Percentiles rank a stretch among this genome's conserved stretches.
phyloP scores from a whole-genome alignment of 495 filamentous ascomycete species.

The Xylaria scruposa region DNA sequence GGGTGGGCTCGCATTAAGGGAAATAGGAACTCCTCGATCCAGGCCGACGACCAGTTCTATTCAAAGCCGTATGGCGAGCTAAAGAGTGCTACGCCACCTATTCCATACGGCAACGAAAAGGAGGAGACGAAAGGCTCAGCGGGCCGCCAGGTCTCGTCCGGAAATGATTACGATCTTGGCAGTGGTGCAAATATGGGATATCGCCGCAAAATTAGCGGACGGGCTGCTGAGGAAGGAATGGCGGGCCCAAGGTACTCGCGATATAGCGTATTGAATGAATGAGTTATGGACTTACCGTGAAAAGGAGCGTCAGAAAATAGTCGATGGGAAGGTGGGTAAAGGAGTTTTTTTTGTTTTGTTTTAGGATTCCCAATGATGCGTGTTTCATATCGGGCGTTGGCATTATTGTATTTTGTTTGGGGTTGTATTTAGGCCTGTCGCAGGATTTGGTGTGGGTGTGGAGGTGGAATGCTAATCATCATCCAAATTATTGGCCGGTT shows the following conservation, averaged over 20 bases:
- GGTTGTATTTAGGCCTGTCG: not conserved
- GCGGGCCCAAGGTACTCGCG: slow-evolving; percentile 36
- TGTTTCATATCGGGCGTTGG: slow-evolving; percentile 8
- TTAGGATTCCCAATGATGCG: slow-evolving; percentile 18
- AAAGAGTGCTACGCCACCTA: slow-evolving; percentile 53
- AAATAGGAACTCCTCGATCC: slow-evolving; percentile 51
- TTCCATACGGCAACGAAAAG: slow-evolving; percentile 46
- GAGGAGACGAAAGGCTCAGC: not conserved
- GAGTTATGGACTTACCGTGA: not conserved
- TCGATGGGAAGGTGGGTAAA: not conserved
- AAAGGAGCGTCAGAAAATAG: not conserved
- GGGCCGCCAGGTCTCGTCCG: slow-evolving; percentile 56
- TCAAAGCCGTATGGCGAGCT: slow-evolving; percentile 59
- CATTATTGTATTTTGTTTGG: slow-evolving; percentile 14
- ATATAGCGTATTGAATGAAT: slow-evolving; percentile 42
- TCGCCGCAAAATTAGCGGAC: slow-evolving; percentile 78
- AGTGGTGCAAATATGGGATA: slow-evolving; percentile 40
- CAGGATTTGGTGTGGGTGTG: slow-evolving; percentile 4
- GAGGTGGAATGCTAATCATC: not conserved
- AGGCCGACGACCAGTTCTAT: slow-evolving; percentile 61
- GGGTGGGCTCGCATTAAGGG: slow-evolving; percentile 33
- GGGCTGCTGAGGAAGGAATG: slow-evolving; percentile 81
- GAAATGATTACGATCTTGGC: slow-evolving; percentile 66
- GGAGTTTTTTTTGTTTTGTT: not conserved
- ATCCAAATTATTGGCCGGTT: not conserved